Conservation (phyloP, 2,329 filamentous ascomycete genomes). For the Fusarium sp. region DNA sequence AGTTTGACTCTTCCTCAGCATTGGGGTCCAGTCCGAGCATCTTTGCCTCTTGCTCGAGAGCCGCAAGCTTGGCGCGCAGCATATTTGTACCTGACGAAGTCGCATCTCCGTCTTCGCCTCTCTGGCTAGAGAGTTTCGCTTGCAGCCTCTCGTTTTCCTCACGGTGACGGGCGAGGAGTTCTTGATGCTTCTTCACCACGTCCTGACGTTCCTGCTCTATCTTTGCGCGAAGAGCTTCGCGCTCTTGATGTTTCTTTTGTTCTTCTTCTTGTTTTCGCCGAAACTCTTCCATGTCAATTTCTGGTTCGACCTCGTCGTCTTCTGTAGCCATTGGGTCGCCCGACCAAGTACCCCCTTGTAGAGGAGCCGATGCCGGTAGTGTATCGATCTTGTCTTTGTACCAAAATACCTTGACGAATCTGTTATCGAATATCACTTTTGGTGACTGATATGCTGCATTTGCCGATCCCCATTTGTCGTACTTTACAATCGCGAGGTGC, state of each 20-base stretch:
- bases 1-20: constrained; percentile 56
- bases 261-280: constrained; percentile 76
- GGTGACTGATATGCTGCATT: constrained; percentile 80
- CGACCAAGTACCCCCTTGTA: constrained; percentile 46
- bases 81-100: constrained; percentile 67
- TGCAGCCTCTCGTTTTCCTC: constrained; percentile 75
- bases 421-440: constrained; percentile 85
- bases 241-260: constrained; percentile 76
- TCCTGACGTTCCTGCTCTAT: constrained; percentile 72
- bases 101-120: constrained; percentile 45
- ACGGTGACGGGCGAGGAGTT: constrained; percentile 71
- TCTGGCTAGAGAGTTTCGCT: constrained; percentile 60
- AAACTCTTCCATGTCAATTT: constrained; percentile 78
- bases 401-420: constrained; percentile 89
- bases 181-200: constrained; percentile 73
- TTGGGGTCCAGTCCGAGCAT: constrained; percentile 75
- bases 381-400: constrained; percentile 66
- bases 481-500: constrained; percentile 77
- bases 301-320: constrained; percentile 56
- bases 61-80: constrained; percentile 77
- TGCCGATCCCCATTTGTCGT: constrained; percentile 73
- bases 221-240: constrained; percentile 71
- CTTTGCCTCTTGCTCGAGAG: constrained; percentile 79
- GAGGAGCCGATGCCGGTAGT: constrained; percentile 44
- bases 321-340: constrained; percentile 32